phyloP scores from a whole-genome alignment of 1,139 yeast genomes.

The Magnusiomyces fungicola region DNA sequence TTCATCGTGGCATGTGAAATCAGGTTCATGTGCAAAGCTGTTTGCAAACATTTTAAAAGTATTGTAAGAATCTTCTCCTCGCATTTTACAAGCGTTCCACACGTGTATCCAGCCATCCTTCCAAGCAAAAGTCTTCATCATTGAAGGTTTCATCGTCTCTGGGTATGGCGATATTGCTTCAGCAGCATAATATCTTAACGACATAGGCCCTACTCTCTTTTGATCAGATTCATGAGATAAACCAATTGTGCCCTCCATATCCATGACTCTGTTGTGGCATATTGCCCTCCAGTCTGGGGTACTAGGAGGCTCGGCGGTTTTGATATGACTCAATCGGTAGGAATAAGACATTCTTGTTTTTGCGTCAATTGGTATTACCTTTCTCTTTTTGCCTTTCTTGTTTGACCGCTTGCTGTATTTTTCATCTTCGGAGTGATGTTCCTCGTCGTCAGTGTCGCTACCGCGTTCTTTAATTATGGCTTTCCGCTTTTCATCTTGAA shows the following conservation, averaged over 20 bases:
- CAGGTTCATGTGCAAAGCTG: slow-evolving; percentile 3
- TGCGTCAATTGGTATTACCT: no score
- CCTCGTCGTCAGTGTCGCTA: no score
- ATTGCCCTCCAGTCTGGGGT: slow-evolving; percentile 3
- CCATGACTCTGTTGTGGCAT: slow-evolving; percentile 5
- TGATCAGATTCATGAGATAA: not conserved
- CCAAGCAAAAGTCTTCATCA: not conserved
- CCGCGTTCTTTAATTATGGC: no score
- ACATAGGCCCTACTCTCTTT: not conserved
- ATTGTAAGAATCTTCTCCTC: slow-evolving; percentile 5
- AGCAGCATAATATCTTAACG: slow-evolving; percentile 1
- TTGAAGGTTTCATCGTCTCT: not conserved
- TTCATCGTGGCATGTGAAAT: slow-evolving; percentile 4
- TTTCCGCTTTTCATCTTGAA: no score
- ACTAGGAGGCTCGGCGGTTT: not conserved
- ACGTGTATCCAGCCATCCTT: slow-evolving; percentile 4
- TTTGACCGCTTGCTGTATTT: no score
- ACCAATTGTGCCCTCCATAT: slow-evolving; percentile 1
- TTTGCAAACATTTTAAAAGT: slow-evolving; percentile 5
- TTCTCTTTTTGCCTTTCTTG: no score
- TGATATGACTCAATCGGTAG: not conserved
- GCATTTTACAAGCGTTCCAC: not conserved
- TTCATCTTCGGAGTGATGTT: no score
- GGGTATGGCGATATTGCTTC: slow-evolving; percentile 1
- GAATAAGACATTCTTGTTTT: no score